A percentile compares a stretch with the other conserved stretches of the same genome.
These are phyloP conservation scores for Cytospora piceae DNA, from an alignment of 2,329 filamentous ascomycete species.

Conservation along the genomic window DNA sequence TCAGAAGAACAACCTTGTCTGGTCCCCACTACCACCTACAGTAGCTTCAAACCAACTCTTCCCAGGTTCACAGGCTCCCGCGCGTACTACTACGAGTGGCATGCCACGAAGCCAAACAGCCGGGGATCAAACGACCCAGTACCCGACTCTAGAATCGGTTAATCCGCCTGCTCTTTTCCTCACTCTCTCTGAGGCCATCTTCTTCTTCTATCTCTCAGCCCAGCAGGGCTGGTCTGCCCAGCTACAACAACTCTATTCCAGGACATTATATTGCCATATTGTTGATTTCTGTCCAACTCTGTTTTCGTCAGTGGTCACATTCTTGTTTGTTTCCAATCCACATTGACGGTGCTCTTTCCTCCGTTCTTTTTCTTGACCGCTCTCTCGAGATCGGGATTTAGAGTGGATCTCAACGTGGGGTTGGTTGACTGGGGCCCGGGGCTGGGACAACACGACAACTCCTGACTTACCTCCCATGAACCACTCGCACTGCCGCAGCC, in stretches of 20 bases:
- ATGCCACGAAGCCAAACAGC: neutral
- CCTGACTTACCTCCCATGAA: neutral
- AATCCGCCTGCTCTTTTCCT: neutral
- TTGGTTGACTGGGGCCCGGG: constrained; percentile 16
- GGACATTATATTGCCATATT: neutral
- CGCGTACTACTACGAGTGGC: neutral
- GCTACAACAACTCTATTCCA: neutral
- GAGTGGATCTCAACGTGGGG: constrained; percentile 27
- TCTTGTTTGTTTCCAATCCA: constrained; percentile 2
- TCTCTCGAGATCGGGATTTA: constrained; percentile 15
- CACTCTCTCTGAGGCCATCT: neutral
- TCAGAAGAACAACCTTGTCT: constrained; percentile 24
- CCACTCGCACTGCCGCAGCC: constrained; percentile 2
- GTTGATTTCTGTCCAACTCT: neutral
- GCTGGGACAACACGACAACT: constrained; percentile 13
- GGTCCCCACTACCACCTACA: neutral
- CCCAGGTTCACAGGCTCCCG: constrained; percentile 5
- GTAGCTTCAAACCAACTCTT: neutral
- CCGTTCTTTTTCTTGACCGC: constrained; percentile 28
- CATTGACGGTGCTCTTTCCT: constrained; percentile 10
- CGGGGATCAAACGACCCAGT: too few relatives aligned
- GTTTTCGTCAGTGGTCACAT: neutral
- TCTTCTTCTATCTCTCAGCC: neutral
- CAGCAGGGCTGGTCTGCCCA: neutral
- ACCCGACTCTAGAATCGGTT: neutral